These are phyloP conservation scores for Russula vinacea DNA, from an alignment of 768 basidiomycete species.

Conservation along the genomic window DNA sequence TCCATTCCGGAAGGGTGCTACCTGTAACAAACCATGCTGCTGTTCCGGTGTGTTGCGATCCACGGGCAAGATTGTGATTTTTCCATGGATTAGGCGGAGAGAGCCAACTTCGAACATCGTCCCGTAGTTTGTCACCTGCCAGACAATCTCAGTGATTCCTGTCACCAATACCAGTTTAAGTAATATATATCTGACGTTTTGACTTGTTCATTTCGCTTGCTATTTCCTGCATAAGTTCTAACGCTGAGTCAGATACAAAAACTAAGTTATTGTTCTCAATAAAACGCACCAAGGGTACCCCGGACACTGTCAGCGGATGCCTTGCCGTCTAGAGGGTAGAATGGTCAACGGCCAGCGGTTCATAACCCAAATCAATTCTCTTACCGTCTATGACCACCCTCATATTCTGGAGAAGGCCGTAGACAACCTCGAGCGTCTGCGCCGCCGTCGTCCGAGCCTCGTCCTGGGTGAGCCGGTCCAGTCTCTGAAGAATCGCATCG, in stretches of 20 bases:
- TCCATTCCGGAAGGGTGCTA: neutral
- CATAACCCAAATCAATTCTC: neutral
- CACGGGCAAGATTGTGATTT: neutral
- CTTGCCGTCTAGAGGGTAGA: neutral
- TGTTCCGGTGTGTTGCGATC: neutral
- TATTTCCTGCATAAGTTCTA: neutral
- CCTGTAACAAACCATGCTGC: neutral
- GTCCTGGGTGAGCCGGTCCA: neutral
- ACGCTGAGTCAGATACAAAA: neutral
- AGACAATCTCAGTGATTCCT: neutral
- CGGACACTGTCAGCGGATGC: neutral
- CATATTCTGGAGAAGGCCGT: constrained; percentile 1
- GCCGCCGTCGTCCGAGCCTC: neutral
- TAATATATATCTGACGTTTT: neutral
- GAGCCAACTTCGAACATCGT: neutral
- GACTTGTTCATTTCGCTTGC: neutral
- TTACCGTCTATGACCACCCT: neutral
- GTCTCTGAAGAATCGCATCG: neutral
- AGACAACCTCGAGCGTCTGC: neutral
- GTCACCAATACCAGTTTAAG: too few species aligned
- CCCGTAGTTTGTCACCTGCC: neutral
- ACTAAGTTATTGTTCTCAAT: neutral
- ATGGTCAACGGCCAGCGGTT: neutral
- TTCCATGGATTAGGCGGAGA: constrained; percentile 11
- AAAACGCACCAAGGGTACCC: neutral